Evolutionary conservation across 2,329 filamentous ascomycete species (phyloP), one percentile per base, ranked within the genome.

Genomic region (Neonectria neomacrospora): DNA sequence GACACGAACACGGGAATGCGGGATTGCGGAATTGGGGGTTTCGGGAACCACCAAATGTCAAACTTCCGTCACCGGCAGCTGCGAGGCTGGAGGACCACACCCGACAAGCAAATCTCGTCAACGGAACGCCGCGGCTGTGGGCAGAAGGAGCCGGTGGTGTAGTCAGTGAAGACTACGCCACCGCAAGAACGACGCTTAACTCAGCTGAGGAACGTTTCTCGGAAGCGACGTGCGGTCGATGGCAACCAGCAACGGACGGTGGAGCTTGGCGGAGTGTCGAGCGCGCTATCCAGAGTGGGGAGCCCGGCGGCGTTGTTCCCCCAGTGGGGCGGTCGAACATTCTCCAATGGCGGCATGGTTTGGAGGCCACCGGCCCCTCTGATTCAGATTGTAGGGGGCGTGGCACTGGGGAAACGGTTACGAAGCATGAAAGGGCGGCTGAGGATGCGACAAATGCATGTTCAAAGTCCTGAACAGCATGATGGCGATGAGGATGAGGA

Each of bases 201-300:
- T 71, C 62, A 72, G 70, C 67, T 67, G 64, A 72, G 70, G 56
- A 72, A 65, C 64, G 53, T 62, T 58, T 51, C 63, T 54, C 60
- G 44, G 58, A 61, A 55, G 63, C 54, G 61, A 65, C 54, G 54
- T 65, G 58, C 55, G 41, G 60, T 56, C 54, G 51, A 64, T 56
- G 57, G 34, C 48, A 47, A 45, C 52, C 57, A 62, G 50, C 59
- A 64, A 50, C 58, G 57, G 51, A 64, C 64, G 51, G 58, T 61
- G 52, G 66, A 65, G 66, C 69, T 71, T 69, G 67, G 67, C 69
- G 58, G 56, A 67, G 63, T 53, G 67, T 63, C 71, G 59, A 69
- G 57, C 61, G 64, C 66, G 61, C 67, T 71, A 67, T 64, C 66
- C 59, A 48, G 28, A 48, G 39, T 60, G 66, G 68, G 67, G 66